phyloP scores from a whole-genome alignment of 192 early-diverging fungal genomes.

The Entomortierella beljakovae region DNA sequence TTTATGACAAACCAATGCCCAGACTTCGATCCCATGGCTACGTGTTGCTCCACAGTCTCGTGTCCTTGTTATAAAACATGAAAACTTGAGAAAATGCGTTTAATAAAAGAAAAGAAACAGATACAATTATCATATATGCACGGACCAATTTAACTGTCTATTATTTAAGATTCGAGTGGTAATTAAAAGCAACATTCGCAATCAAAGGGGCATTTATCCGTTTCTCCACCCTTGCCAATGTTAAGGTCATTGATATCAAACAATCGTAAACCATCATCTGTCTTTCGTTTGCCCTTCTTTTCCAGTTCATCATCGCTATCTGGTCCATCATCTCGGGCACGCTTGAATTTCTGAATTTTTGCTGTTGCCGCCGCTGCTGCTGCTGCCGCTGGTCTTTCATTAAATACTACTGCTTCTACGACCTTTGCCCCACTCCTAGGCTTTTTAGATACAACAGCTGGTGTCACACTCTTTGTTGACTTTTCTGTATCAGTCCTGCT shows the following conservation, averaged over 20 bases:
- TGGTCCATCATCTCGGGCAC: constrained; percentile 25
- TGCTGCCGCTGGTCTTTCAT: constrained; percentile 48
- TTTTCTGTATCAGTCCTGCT: constrained; percentile 2
- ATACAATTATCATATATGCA: neutral
- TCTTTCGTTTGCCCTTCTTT: constrained; percentile 48
- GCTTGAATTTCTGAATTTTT: constrained; percentile 51
- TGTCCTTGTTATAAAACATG: too few relatives aligned
- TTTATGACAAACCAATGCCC: constrained; percentile 1
- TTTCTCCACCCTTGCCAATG: constrained; percentile 59
- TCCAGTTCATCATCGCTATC: constrained; percentile 55
- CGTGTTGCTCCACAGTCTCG: constrained; percentile 1
- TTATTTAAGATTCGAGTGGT: too few relatives aligned
- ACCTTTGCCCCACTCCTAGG: constrained; percentile 33
- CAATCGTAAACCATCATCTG: constrained; percentile 58
- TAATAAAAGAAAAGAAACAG: too few relatives aligned
- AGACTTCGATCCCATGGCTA: neutral
- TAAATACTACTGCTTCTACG: constrained; percentile 46
- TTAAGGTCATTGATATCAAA: constrained; percentile 60
- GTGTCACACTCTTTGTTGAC: neutral
- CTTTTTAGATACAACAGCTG: constrained; percentile 6
- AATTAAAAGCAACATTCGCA: constrained; percentile 62
- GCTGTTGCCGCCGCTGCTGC: constrained; percentile 44
- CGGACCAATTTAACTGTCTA: constrained; percentile 3
- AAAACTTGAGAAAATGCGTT: too few relatives aligned
- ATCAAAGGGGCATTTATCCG: constrained; percentile 62